Percentiles rank a stretch among this genome's conserved stretches.
These are phyloP conservation scores for Colletotrichum abscissum DNA, from an alignment of 2,329 filamentous ascomycete genomes.

Conservation along the genomic window DNA sequence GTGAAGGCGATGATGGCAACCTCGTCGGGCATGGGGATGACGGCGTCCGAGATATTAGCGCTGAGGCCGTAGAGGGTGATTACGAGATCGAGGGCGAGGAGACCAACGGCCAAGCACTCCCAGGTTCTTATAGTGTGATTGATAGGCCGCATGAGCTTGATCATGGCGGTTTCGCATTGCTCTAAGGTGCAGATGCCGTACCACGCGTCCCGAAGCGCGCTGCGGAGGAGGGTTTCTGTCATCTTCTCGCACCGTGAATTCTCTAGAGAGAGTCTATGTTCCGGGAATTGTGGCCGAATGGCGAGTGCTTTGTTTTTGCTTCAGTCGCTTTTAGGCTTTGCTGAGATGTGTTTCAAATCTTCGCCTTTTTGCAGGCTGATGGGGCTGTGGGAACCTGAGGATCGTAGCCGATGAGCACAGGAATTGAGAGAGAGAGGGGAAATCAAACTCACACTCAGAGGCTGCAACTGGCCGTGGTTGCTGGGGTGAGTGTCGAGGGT, in stretches of 20 bases:
- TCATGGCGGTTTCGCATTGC: neutral
- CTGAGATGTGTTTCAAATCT: too few species aligned
- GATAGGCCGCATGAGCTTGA: fast-evolving
- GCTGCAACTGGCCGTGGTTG: too few species aligned
- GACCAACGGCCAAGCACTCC: constrained; percentile 2
- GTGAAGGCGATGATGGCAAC: neutral
- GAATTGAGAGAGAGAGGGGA: too few species aligned
- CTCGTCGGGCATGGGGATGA: neutral
- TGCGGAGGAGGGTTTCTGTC: neutral
- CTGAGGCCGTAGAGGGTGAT: constrained; percentile 22
- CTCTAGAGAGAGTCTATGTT: neutral
- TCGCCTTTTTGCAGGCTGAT: too few species aligned
- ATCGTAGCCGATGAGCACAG: too few species aligned
- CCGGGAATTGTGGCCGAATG: neutral
- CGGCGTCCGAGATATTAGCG: neutral
- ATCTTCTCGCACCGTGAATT: neutral
- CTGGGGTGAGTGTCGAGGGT: too few species aligned
- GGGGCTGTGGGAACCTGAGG: too few species aligned
- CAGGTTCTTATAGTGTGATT: neutral
- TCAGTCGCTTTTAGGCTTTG: too few species aligned
- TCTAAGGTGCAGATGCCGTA: neutral
- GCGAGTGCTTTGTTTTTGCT: too few species aligned
- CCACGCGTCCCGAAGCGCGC: neutral
- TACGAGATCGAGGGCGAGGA: neutral
- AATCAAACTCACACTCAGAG: too few species aligned